Conservation (phyloP, 2,329 filamentous ascomycete species). For the Phialophora verrucosa region DNA sequence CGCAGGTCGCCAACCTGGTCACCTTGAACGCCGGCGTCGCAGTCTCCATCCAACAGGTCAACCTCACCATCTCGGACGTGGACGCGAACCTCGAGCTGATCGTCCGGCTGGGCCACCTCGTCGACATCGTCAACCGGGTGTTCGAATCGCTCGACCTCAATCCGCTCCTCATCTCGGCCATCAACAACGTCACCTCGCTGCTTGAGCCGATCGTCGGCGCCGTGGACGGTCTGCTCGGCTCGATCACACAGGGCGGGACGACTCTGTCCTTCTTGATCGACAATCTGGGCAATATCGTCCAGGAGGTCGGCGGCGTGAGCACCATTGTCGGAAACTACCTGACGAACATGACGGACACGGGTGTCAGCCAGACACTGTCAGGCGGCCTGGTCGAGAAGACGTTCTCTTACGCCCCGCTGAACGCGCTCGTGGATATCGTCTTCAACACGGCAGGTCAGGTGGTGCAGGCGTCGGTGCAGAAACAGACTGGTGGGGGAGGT, state of each 20-base stretch:
- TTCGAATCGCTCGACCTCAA: conserved; percentile 66
- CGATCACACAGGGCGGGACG: conserved; percentile 62
- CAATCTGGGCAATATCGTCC: conserved; percentile 68
- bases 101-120: conserved; percentile 64
- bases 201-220: conserved; percentile 62
- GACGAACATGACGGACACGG: conserved; percentile 63
- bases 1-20: conserved; percentile 65
- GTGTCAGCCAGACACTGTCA: conserved; percentile 31
- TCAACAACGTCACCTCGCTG: conserved; percentile 61
- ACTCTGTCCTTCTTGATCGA: conserved; percentile 64
- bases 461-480: conserved; percentile 52
- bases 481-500: background rate
- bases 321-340: conserved; percentile 64
- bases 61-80: conserved; percentile 67
- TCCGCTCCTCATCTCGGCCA: conserved; percentile 62
- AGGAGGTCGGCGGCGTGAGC: conserved; percentile 61
- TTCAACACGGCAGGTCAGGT: conserved; percentile 62
- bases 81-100: conserved; percentile 64
- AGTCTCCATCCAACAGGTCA: conserved; percentile 57
- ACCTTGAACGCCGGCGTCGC: conserved; percentile 57
- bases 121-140: conserved; percentile 66
- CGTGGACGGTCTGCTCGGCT: conserved; percentile 64
- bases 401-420: conserved; percentile 59
- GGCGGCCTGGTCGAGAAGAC: conserved; percentile 54
- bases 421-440: conserved; percentile 61